These are phyloP conservation scores for Podochytrium sp. DNA, from an alignment of 192 early-diverging fungal genomes.

Conservation along the genomic window DNA sequence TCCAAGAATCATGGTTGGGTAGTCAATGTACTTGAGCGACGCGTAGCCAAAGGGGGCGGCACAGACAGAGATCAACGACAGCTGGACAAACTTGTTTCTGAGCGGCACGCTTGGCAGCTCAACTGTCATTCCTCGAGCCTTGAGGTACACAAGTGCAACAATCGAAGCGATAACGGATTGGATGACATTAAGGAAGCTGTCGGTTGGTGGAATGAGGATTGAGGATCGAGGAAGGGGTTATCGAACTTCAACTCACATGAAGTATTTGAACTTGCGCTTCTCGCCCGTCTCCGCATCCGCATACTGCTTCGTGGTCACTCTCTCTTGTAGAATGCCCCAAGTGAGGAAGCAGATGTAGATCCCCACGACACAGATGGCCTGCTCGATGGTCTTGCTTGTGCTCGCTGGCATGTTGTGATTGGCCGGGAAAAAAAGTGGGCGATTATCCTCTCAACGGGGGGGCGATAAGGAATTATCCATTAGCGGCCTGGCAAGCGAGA, in stretches of 20 bases:
- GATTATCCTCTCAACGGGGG: too few relatives aligned
- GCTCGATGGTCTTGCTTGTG: slow-evolving; percentile 45
- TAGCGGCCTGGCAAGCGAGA: too few relatives aligned
- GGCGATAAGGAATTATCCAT: too few relatives aligned
- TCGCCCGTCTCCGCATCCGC: slow-evolving; percentile 50
- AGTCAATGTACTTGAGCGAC: slow-evolving; percentile 91
- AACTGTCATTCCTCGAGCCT: slow-evolving; percentile 50
- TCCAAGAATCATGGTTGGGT: slow-evolving; percentile 94
- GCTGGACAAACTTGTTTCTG: slow-evolving; percentile 70
- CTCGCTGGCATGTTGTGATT: not conserved
- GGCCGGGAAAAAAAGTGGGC: too few relatives aligned
- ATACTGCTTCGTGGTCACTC: slow-evolving; percentile 84
- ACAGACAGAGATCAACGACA: slow-evolving; percentile 73
- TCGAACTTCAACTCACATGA: slow-evolving; percentile 66
- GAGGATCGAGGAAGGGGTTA: not conserved
- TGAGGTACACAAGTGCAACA: slow-evolving; percentile 78
- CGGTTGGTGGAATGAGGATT: not conserved
- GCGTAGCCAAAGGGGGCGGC: slow-evolving; percentile 94
- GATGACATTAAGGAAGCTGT: slow-evolving; percentile 77
- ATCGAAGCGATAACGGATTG: slow-evolving; percentile 80
- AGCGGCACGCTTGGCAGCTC: slow-evolving; percentile 41
- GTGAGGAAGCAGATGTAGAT: slow-evolving; percentile 96
- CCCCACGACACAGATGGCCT: slow-evolving; percentile 71
- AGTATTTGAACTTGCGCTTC: slow-evolving; percentile 79
- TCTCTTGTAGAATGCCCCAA: slow-evolving; percentile 95